phyloP scores from a whole-genome alignment of 768 basidiomycete genomes.

The Lactarius deliciosus region DNA sequence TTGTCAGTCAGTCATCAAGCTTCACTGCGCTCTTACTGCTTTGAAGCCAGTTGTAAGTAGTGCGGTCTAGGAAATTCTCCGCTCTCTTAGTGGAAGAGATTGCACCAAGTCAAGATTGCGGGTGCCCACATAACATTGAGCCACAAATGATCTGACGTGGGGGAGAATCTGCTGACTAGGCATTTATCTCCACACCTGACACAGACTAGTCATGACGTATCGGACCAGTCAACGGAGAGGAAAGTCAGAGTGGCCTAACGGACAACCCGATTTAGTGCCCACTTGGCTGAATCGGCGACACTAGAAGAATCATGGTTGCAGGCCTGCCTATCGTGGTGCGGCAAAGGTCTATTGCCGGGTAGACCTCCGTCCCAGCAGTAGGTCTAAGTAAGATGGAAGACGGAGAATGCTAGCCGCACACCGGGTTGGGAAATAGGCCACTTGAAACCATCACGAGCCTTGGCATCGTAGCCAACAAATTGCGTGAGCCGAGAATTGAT shows the following conservation, averaged over 20 bases:
- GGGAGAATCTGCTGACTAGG: neutral
- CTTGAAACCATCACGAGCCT: neutral
- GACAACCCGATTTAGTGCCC: neutral
- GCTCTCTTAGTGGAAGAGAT: neutral
- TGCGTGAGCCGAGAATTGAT: neutral
- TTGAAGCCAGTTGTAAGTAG: neutral
- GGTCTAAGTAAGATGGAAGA: neutral
- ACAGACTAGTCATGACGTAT: neutral
- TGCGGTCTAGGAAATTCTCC: neutral
- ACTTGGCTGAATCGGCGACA: neutral
- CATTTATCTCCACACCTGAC: neutral
- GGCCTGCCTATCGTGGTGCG: neutral
- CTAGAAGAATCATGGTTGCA: neutral
- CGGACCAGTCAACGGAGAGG: neutral
- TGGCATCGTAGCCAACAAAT: neutral
- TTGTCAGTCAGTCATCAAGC: neutral
- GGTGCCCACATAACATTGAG: neutral
- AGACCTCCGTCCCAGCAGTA: neutral
- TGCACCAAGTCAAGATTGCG: neutral
- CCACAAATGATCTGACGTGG: neutral
- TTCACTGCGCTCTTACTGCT: neutral
- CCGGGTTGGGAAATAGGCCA: neutral
- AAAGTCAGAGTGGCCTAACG: neutral
- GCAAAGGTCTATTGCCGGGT: neutral
- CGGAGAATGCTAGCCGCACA: neutral